These are phyloP conservation scores for Whalleya microplaca DNA, from an alignment of 2,329 filamentous ascomycete species.

Conservation along the genomic window DNA sequence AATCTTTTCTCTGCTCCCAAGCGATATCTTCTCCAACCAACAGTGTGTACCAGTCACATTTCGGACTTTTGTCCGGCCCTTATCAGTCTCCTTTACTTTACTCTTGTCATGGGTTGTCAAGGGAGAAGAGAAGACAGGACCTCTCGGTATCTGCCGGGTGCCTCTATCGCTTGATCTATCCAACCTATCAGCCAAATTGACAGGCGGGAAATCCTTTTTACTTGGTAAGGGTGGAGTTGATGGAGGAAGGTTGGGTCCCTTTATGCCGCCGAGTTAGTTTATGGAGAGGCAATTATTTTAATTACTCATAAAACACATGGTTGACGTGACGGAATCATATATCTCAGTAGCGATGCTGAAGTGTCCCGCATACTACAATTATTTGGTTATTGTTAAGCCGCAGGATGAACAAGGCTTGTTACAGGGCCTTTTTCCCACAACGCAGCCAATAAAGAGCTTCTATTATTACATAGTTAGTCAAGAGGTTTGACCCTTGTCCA, in stretches of 20 bases:
- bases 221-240: not conserved
- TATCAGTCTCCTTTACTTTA: not conserved
- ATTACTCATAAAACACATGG: constrained; percentile 16
- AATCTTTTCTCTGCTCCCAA: not conserved
- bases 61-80: not conserved
- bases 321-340: constrained; percentile 20
- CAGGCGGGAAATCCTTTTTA: not conserved
- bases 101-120: too few relatives aligned
- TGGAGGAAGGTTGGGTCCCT: not conserved
- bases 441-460: constrained; percentile 9
- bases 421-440: constrained; percentile 3
- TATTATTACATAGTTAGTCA: constrained; percentile 16
- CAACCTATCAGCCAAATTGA: not conserved
- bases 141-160: not conserved
- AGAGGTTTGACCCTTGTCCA: constrained; percentile 15
- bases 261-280: not conserved
- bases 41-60: too few relatives aligned
- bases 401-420: not conserved
- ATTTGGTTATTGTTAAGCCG: not conserved
- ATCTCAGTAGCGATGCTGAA: not conserved
- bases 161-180: not conserved
- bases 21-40: not conserved
- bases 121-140: not conserved
- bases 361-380: not conserved
- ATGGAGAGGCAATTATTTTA: constrained; percentile 7